Conservation (phyloP, 139 green algal genomes). For the Micractinium conductrix region DNA sequence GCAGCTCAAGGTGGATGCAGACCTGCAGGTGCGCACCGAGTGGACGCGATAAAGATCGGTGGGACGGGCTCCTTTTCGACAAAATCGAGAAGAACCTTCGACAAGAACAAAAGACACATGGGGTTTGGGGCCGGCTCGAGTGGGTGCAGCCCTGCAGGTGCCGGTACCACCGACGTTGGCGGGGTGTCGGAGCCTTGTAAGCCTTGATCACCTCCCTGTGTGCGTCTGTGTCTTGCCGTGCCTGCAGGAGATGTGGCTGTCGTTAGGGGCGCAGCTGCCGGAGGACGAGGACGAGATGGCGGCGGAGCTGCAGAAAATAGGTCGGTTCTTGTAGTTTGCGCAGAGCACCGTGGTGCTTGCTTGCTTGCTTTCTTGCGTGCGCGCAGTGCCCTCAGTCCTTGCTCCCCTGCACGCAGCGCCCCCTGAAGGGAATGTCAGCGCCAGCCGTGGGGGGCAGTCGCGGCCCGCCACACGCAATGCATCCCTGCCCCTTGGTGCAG, state of each 20-base stretch:
- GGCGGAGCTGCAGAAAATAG: slow-evolving; percentile 31
- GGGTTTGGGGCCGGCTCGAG: no score
- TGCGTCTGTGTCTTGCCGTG: background rate
- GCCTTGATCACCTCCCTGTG: background rate
- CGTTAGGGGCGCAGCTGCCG: slow-evolving; percentile 16
- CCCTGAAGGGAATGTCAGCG: background rate
- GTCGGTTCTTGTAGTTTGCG: no score
- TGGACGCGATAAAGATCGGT: no score
- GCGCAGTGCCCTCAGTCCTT: background rate
- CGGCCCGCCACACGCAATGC: no score
- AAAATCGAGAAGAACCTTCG: no score
- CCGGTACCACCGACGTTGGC: no score
- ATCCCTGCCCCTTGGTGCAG: no score
- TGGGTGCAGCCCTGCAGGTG: background rate
- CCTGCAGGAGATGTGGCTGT: slow-evolving; percentile 33
- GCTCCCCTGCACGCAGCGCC: no score
- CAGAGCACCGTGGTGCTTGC: no score
- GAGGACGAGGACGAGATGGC: slow-evolving; percentile 45
- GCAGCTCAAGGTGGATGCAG: slow-evolving; percentile 15
- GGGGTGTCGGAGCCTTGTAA: background rate
- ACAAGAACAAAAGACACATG: no score
- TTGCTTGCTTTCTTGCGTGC: background rate
- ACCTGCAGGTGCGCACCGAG: slow-evolving; percentile 36
- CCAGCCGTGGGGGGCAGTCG: no score
- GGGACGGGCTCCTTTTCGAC: no score